Conservation (phyloP, 306 rosid species). For the Glycine tomentella region DNA sequence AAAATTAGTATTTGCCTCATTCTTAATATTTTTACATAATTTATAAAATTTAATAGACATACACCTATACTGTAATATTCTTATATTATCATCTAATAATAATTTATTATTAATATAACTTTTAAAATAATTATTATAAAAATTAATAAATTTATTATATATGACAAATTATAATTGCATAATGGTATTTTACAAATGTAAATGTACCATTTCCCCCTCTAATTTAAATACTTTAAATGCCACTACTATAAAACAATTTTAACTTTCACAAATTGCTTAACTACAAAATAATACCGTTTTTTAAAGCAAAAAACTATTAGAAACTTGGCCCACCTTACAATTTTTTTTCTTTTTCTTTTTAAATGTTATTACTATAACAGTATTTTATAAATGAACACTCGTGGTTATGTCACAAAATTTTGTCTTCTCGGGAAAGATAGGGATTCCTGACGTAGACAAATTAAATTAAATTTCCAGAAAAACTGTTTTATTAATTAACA, state of each 20-base stretch:
- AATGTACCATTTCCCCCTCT: no score
- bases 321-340: background rate
- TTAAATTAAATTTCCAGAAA: no score
- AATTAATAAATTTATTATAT: no score
- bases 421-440: constrained; percentile 47
- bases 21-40: background rate
- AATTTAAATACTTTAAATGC: background rate
- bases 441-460: constrained; percentile 49
- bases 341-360: no score
- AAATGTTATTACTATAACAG: background rate
- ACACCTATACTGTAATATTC: no score
- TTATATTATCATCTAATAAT: no score
- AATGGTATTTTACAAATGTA: no score
- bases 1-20: background rate
- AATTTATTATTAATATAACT: no score
- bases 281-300: background rate
- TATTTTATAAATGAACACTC: constrained; percentile 15
- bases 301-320: background rate
- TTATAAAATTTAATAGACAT: no score
- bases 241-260: background rate
- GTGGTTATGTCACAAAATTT: constrained; percentile 37
- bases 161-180: no score
- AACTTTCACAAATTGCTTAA: background rate
- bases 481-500: background rate
- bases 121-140: no score